Evolutionary conservation across 148 eudicot species (phyloP).

Genomic region (Amaranthus cruentus): DNA sequence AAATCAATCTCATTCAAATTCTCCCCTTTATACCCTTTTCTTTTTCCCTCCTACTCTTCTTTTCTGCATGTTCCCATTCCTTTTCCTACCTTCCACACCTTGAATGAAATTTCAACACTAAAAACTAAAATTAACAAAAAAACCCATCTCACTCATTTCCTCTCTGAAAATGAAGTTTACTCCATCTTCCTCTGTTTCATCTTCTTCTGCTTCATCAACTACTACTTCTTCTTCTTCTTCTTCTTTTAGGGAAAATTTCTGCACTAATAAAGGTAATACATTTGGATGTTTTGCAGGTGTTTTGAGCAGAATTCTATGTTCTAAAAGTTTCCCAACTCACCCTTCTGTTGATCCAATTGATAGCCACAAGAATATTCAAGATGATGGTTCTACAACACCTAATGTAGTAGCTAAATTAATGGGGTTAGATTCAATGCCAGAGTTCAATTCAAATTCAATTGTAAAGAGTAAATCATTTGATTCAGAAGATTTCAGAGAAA

Average conservation of each 20-base stretch:
- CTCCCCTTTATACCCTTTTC: slow-evolving; percentile 13
- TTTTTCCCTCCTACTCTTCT: slow-evolving; percentile 8
- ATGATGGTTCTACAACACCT: slow-evolving; percentile 32
- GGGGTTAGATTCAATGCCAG: slow-evolving; percentile 69
- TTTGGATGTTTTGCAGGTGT: slow-evolving; percentile 41
- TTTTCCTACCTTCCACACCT: slow-evolving; percentile 24
- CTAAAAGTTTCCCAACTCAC: slow-evolving; percentile 44
- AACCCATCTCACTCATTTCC: background rate
- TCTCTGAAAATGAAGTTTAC: slow-evolving; percentile 23
- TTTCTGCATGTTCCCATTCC: slow-evolving; percentile 19
- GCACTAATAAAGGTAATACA: slow-evolving; percentile 19
- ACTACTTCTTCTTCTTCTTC: slow-evolving; percentile 17
- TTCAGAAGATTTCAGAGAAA: slow-evolving; percentile 29
- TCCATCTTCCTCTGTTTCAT: slow-evolving; percentile 21
- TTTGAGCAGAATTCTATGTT: slow-evolving; percentile 48
- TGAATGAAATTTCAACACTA: slow-evolving; percentile 27
- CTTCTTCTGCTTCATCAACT: slow-evolving; percentile 30
- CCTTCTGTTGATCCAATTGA: slow-evolving; percentile 31
- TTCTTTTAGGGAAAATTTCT: slow-evolving; percentile 18
- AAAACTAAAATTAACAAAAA: background rate
- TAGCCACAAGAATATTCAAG: background rate
- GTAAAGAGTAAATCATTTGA: slow-evolving; percentile 34
- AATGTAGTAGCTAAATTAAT: slow-evolving; percentile 66
- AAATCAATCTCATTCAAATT: slow-evolving; percentile 33
- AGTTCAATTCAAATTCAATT: slow-evolving; percentile 21